Base-by-base conservation (phyloP, 805 yeast species). In the Pichia occidentalis region DNA sequence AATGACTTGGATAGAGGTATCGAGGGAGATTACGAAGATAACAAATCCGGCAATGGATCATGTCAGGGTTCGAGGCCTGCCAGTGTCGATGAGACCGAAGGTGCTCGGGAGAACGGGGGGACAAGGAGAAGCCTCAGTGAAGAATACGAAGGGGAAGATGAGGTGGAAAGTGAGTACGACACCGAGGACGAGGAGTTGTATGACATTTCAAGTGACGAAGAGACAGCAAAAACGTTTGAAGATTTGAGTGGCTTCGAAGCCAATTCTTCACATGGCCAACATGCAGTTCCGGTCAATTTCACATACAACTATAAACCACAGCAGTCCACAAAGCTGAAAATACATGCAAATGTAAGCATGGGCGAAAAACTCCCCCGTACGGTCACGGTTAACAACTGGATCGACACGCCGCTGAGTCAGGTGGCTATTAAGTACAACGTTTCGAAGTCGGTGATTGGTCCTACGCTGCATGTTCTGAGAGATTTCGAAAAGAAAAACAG, bases 391-490 rank as follows among this genome's bases (percentile, higher is more conserved):
- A 13, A 23, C 17, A 29, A 29, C 11, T 54, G 57, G 57, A 53
- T 53, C 5, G 59, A 56, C 36, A 45, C 50, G 9, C 49, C 60
- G 7, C 41, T 54, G n/a, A 47, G 38, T 30, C 57, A 54, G 43
- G 36, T 56, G 20, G 59, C 59, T 3, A 42, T 43, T 10, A 43
- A 54, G 39, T 54, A 54, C 32, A 52, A 51, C 17, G 42, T 56
- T 17, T 46, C 60, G 7, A 49, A 47, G 32, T 20, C 30, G 8
- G 22, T 36, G 7, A 24, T 29, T 13, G 39, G 39, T 9, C 39
- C 34, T 4, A 29, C 34, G 10, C 12, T 36, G 11, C 39, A 30
- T 5, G 22, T 36, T 4, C n/a, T 36, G 5, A 25, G 39, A 13
- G 39, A 36, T 24, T 36, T 36, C 21, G 39, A 36, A 19, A 29